Evolutionary conservation across 2,329 filamentous ascomycete species (phyloP).

Genomic region (Huntiella omanensis): DNA sequence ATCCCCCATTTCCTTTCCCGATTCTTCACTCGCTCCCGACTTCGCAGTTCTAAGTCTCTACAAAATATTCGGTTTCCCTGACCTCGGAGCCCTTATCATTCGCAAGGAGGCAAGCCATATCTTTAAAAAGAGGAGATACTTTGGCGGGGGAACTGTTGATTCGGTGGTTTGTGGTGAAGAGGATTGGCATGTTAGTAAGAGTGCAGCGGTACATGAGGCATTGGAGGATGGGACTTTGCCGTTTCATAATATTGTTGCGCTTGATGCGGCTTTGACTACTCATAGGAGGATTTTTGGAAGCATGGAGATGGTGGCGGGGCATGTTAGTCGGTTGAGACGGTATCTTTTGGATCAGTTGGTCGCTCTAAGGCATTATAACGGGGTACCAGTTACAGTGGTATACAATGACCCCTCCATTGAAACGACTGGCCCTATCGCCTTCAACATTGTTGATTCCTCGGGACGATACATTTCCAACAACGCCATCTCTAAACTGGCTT

Average conservation of each 20-base stretch:
- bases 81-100: conserved; percentile 41
- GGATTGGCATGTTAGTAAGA: conserved; percentile 20
- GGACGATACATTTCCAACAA: conserved; percentile 62
- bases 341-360: conserved; percentile 39
- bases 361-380: conserved; percentile 50
- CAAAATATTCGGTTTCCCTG: conserved; percentile 50
- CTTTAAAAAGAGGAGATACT: conserved; percentile 37
- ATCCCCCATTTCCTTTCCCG: conserved; percentile 33
- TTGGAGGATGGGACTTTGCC: conserved; percentile 50
- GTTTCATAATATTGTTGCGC: conserved; percentile 44
- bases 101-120: conserved; percentile 35
- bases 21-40: conserved; percentile 31
- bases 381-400: conserved; percentile 41
- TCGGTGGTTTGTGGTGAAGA: conserved; percentile 20
- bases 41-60: conserved; percentile 44
- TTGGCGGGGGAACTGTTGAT: conserved; percentile 52
- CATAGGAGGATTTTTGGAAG: conserved; percentile 36
- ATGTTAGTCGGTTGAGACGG: conserved; percentile 47
- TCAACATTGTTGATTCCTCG: conserved; percentile 54
- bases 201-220: conserved; percentile 29
- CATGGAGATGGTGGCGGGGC: conserved; percentile 45
- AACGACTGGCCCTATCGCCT: conserved; percentile 61
- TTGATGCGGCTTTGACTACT: conserved; percentile 38
- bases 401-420: conserved; percentile 29
- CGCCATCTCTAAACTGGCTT: conserved; percentile 75